Evolutionary conservation across 2,329 filamentous ascomycete species (phyloP).

Genomic region (Claviceps digitariae): DNA sequence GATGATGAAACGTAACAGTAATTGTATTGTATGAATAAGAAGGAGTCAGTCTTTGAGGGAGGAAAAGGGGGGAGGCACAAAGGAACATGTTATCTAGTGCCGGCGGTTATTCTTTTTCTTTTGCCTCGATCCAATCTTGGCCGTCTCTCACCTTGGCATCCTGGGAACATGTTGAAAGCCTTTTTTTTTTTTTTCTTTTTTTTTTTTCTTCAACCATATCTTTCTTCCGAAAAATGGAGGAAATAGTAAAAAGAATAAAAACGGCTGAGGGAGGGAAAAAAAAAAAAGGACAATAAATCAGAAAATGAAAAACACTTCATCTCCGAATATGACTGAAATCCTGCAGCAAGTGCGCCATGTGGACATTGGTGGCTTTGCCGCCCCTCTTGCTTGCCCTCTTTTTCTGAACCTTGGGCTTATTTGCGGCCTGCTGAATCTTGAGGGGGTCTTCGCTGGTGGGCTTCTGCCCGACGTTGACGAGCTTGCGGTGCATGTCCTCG

Average conservation of each 20-base stretch:
- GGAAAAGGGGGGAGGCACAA: background rate
- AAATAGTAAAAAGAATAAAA: background rate
- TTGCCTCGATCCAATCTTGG: background rate
- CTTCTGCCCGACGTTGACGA: constrained; percentile 66
- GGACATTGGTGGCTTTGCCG: constrained; percentile 74
- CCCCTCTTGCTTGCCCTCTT: constrained; percentile 51
- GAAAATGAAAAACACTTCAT: constrained; percentile 12
- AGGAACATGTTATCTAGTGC: background rate
- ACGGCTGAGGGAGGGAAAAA: background rate
- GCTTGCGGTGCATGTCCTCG: constrained; percentile 63
- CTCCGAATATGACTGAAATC: constrained; percentile 45
- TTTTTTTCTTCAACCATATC: too few relatives aligned
- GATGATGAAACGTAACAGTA: too few relatives aligned
- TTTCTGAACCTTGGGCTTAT: constrained; percentile 59
- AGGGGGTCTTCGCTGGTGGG: constrained; percentile 70
- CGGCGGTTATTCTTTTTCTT: background rate
- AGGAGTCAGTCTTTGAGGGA: too few relatives aligned
- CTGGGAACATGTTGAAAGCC: background rate
- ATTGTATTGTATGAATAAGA: too few relatives aligned
- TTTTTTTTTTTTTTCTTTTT: background rate
- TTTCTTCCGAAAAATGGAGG: background rate
- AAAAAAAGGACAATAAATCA: background rate
- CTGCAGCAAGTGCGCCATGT: constrained; percentile 72
- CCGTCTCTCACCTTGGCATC: background rate
- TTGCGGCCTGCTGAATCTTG: constrained; percentile 27